Conservation (phyloP, 306 rosid species). For the Cicer judaicum region DNA sequence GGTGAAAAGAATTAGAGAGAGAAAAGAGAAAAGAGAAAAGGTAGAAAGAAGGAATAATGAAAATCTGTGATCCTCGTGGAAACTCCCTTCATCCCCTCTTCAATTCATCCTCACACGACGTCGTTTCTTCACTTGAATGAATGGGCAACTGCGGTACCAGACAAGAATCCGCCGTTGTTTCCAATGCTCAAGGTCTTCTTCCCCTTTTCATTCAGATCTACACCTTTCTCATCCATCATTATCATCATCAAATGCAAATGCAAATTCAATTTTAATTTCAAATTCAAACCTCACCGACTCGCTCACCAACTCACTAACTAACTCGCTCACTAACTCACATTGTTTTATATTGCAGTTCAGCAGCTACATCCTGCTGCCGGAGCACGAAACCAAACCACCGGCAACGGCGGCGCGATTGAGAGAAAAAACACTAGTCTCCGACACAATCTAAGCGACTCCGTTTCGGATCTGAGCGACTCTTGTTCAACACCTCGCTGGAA, state of each 20-base stretch:
- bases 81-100: slow-evolving; percentile 27
- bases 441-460: slow-evolving; percentile 51
- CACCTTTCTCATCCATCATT: neutral
- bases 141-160: slow-evolving; percentile 99
- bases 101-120: slow-evolving; percentile 28
- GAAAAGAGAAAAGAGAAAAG: neutral
- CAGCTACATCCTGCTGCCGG: slow-evolving; percentile 60
- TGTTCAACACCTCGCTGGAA: slow-evolving; percentile 79
- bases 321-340: neutral
- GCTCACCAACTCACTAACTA: neutral
- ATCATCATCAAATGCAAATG: neutral
- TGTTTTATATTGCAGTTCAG: slow-evolving; percentile 60
- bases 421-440: slow-evolving; percentile 59
- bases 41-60: slow-evolving; percentile 46
- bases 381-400: slow-evolving; percentile 31
- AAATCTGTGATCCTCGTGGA: slow-evolving; percentile 52
- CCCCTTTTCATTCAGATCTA: slow-evolving; percentile 64
- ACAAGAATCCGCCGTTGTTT: slow-evolving; percentile 92
- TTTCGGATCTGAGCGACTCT: slow-evolving; percentile 95
- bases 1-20: slow-evolving; percentile 27
- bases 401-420: neutral
- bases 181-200: slow-evolving; percentile 85
- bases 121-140: slow-evolving; percentile 48
- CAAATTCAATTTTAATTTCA: neutral
- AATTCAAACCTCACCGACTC: neutral